Evolutionary conservation across 768 basidiomycete species (phyloP).

Genomic region (Suillus subaureus): DNA sequence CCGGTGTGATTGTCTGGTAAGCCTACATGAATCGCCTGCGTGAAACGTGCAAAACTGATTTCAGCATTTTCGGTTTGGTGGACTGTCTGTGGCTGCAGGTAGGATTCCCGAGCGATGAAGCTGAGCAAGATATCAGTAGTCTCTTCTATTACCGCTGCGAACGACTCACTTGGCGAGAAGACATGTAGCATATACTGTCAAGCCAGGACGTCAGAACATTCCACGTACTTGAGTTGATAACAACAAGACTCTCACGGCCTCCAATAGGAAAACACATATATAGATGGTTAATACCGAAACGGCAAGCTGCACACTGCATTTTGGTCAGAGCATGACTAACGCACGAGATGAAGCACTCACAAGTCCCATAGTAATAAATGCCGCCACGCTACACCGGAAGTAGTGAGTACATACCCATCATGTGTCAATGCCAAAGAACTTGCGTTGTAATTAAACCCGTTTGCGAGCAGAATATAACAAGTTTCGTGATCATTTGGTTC

Average conservation of each 20-base stretch:
- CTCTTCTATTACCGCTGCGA: not conserved
- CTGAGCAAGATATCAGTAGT: conserved; percentile 15
- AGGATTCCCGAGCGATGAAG: conserved; percentile 31
- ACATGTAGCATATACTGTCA: conserved; percentile 29
- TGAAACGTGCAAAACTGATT: not conserved
- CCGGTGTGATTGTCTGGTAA: not conserved
- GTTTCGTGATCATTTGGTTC: conserved; percentile 16
- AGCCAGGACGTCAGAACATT: not conserved
- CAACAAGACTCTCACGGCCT: conserved; percentile 20
- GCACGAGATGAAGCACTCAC: conserved; percentile 15
- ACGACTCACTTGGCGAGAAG: conserved; percentile 31
- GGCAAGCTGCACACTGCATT: conserved; percentile 21
- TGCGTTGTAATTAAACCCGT: conserved; percentile 31
- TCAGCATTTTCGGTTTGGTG: not conserved
- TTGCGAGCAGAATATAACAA: conserved; percentile 24
- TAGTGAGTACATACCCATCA: not conserved
- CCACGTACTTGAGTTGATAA: not conserved
- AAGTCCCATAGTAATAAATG: conserved; percentile 16
- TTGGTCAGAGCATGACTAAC: not conserved
- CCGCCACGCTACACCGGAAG: conserved; percentile 16
- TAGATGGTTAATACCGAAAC: conserved; percentile 22
- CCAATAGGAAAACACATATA: conserved; percentile 29
- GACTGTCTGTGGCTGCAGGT: conserved; percentile 12
- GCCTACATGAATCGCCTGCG: not conserved
- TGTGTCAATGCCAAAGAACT: not conserved